Evolutionary conservation across 2,329 filamentous ascomycete genomes (phyloP).

Genomic region (Aspergillus tanneri): DNA sequence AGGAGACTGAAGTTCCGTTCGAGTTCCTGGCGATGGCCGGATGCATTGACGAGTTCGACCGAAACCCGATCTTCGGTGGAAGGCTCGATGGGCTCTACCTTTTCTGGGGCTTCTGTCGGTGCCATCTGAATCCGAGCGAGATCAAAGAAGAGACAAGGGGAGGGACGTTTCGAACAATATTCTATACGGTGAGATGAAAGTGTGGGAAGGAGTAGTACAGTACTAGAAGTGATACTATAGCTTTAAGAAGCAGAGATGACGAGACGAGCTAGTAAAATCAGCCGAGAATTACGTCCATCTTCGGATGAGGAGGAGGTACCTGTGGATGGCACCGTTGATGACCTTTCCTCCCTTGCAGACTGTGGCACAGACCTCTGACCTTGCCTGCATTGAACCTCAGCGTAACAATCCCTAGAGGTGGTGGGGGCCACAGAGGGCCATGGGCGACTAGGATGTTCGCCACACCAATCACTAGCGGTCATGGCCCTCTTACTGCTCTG

Average conservation of each 20-base stretch:
- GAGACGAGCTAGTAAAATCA: not conserved
- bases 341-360: not conserved
- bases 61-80: conserved; percentile 27
- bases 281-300: not conserved
- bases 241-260: too few species aligned
- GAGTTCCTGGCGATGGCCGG: conserved; percentile 63
- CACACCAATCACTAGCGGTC: conserved; percentile 14
- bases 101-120: conserved; percentile 21
- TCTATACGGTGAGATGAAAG: not conserved
- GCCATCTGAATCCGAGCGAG: too few species aligned
- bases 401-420: too few species aligned
- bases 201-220: too few species aligned
- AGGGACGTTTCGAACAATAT: not conserved
- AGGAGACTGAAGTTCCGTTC: conserved; percentile 62
- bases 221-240: too few species aligned
- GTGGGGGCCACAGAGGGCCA: not conserved
- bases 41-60: conserved; percentile 58
- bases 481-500: not conserved
- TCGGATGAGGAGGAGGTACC: not conserved
- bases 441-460: too few species aligned
- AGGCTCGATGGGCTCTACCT: conserved; percentile 24
- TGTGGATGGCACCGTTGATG: not conserved
- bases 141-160: too few species aligned
- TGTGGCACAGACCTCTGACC: not conserved
- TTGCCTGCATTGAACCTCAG: too few species aligned